phyloP scores from a whole-genome alignment of 2,329 filamentous ascomycete genomes.

The Akanthomyces dipterigenus region DNA sequence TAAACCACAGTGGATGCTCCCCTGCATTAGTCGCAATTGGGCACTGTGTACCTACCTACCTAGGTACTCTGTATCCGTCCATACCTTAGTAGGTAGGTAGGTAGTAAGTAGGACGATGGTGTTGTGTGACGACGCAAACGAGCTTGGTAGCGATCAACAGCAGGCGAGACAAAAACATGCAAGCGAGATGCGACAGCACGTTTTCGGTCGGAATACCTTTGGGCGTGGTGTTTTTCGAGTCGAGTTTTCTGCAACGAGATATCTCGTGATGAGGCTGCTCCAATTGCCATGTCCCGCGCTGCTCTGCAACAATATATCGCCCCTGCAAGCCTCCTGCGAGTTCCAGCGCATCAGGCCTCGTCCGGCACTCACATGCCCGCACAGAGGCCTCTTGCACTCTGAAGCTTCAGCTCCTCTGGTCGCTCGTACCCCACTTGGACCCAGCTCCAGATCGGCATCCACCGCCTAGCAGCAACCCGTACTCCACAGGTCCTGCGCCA shows the following conservation, averaged over 20 bases:
- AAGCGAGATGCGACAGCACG: not conserved
- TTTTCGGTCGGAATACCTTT: not conserved
- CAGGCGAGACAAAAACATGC: not conserved
- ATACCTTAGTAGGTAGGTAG: no score
- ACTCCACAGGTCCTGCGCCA: not conserved
- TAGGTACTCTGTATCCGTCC: no score
- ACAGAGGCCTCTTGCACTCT: not conserved
- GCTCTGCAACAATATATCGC: not conserved
- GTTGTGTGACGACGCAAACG: not conserved
- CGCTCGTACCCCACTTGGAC: not conserved
- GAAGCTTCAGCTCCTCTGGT: slow-evolving; percentile 6
- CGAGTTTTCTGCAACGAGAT: not conserved
- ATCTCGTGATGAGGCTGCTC: no score
- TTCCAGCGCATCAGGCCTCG: slow-evolving; percentile 4
- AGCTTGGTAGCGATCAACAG: not conserved
- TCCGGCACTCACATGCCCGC: not conserved
- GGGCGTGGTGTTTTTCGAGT: not conserved
- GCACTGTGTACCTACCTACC: no score
- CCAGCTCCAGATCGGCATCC: slow-evolving; percentile 10
- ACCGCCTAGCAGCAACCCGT: not conserved
- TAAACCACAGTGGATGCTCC: not conserved
- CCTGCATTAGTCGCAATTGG: no score
- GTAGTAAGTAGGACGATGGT: no score
- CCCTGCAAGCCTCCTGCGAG: slow-evolving; percentile 4
- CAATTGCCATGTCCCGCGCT: not conserved